Evolutionary conservation across 805 yeast genomes (phyloP), one percentile per base, ranked within the genome.

Genomic region (Diddensiella santjacobensis): DNA sequence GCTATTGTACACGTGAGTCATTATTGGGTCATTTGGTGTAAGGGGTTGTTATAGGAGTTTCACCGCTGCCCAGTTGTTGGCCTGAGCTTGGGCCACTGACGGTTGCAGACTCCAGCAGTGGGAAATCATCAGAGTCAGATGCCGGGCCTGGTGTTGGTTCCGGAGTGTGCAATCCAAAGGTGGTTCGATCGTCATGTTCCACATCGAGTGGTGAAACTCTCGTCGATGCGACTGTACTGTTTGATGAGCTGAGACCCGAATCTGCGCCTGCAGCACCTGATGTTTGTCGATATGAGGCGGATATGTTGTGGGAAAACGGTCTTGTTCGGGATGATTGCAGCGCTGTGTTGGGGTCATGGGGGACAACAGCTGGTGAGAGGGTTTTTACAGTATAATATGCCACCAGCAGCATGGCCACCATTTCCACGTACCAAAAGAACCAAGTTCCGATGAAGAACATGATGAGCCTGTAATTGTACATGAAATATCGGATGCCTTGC

Each of bases 401-500:
- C 8, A 55, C 51, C 29, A 50, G 30, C 3, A 46, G 43, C 48
- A 48, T 47, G 8, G 52, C 42, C 6, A 45, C 30, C 30, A 53
- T 44, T 40, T 61, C 65, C n/a, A 58, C 48, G 15, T 39, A 45
- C 68, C 67, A 64, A 42, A 64, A 54, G 19, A 55, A 18, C 5
- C 48, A 33, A 3, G 60, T 59, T 4, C 62, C 65, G 18, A 60
- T 31, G 2, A 60, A 20, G 40, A 61, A 61, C 22, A 56, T 46
- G 2, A 51, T 29, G 15, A 58, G 4, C 8, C 57, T 44, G 45
- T 58, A 56, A 17, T 62, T 50, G 42, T 64, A 52, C 64, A 64
- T 58, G 15, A 58, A 48, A 44, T 59, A 64, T 18, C 68, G 54
- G 6, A 64, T 24, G 13, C 68, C 68, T 10, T 44, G 46, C 68